Evolutionary conservation across 805 yeast species (phyloP).

Genomic region (Lachancea dasiensis): DNA sequence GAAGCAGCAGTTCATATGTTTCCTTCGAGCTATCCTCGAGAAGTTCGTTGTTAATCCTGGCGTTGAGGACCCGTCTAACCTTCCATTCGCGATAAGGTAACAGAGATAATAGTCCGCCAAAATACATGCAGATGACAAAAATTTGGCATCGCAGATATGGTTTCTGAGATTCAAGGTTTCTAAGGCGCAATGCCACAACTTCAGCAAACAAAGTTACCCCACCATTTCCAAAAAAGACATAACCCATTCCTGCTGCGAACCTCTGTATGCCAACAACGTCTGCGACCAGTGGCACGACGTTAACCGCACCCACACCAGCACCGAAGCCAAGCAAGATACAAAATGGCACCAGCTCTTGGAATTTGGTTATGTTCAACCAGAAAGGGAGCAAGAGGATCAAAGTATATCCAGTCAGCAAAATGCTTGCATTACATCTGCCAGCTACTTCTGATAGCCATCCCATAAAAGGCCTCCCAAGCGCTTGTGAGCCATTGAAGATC

Average conservation of each 20-base stretch:
- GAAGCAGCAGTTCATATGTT: background rate
- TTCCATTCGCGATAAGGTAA: conserved; percentile 33
- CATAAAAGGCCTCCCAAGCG: conserved; percentile 44
- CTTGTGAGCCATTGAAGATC: conserved; percentile 41
- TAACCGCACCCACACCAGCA: conserved; percentile 34
- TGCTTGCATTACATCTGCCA: conserved; percentile 44
- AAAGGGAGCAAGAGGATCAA: conserved; percentile 32
- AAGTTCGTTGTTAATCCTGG: conserved; percentile 1
- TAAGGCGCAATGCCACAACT: conserved; percentile 41
- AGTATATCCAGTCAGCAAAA: conserved; percentile 27
- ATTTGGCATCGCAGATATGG: conserved; percentile 50
- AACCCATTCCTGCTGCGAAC: conserved; percentile 30
- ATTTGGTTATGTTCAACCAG: conserved; percentile 39
- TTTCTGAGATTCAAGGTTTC: conserved; percentile 16
- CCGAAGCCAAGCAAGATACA: conserved; percentile 34
- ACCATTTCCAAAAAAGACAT: conserved; percentile 21
- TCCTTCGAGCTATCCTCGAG: background rate
- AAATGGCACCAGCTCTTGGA: conserved; percentile 32
- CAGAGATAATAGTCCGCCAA: conserved; percentile 44
- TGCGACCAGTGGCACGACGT: conserved; percentile 26
- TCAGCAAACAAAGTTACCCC: conserved; percentile 38
- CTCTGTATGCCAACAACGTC: conserved; percentile 33
- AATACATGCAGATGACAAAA: conserved; percentile 41
- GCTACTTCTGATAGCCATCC: conserved; percentile 40
- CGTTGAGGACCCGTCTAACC: conserved; percentile 13